Conservation (phyloP, 1,139 yeast species). For the Pichia cactophila region DNA sequence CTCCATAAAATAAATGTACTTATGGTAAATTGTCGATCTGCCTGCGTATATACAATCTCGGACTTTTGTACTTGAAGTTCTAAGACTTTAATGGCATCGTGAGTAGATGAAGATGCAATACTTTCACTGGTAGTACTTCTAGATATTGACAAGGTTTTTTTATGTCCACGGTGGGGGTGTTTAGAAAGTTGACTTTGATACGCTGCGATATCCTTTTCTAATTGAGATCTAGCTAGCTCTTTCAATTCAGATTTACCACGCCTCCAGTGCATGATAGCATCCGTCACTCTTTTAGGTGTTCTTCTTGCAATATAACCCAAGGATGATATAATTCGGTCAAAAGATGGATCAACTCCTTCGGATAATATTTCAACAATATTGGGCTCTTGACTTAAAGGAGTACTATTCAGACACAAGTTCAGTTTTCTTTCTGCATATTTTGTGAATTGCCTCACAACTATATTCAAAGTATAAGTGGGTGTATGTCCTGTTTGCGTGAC, state of each 20-base stretch:
- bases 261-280: conserved; percentile 97
- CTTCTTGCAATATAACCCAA: conserved; percentile 84
- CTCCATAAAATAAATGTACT: conserved; percentile 88
- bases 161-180: conserved; percentile 10
- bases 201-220: conserved; percentile 35
- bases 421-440: conserved; percentile 86
- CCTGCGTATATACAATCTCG: conserved; percentile 66
- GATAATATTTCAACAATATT: conserved; percentile 76
- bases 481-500: conserved; percentile 16
- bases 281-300: conserved; percentile 93
- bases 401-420: conserved; percentile 57
- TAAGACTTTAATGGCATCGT: conserved; percentile 11
- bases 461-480: conserved; percentile 86
- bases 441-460: conserved; percentile 90
- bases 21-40: conserved; percentile 80
- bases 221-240: conserved; percentile 60
- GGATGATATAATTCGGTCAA: conserved; percentile 78
- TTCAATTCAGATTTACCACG: conserved; percentile 86
- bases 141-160: conserved; percentile 18
- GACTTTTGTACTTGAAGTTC: conserved; percentile 48
- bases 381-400: conserved; percentile 66
- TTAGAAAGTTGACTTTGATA: conserved; percentile 20
- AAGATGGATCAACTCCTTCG: conserved; percentile 78
- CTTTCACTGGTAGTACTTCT: conserved; percentile 10
- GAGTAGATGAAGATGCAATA: conserved; percentile 3